A percentile compares a stretch with the other conserved stretches of the same genome.
These are phyloP conservation scores for Candida suzukii DNA, from an alignment of 805 yeast genomes.

Conservation along the genomic window DNA sequence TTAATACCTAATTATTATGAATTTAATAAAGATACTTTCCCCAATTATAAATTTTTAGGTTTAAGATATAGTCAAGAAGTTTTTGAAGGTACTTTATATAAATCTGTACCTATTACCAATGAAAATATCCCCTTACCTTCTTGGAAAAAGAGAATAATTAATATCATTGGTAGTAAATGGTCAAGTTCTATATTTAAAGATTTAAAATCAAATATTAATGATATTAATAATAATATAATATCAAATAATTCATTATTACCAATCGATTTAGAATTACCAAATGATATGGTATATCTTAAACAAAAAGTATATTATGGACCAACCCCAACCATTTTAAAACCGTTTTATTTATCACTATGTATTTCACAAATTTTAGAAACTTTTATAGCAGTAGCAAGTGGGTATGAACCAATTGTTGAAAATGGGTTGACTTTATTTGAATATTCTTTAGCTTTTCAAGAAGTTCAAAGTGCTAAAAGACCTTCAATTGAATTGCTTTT, in stretches of 20 bases:
- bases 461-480: conserved; percentile 42
- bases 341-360: conserved; percentile 50
- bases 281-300: conserved; percentile 7
- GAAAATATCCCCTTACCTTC: too few relatives aligned
- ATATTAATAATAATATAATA: too few relatives aligned
- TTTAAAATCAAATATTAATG: too few relatives aligned
- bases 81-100: conserved; percentile 7
- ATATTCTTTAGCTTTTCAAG: conserved; percentile 71
- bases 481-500: conserved; percentile 49
- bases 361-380: conserved; percentile 60
- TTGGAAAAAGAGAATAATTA: too few relatives aligned
- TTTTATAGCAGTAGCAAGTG: conserved; percentile 50
- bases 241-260: too few relatives aligned
- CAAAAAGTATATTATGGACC: conserved; percentile 29
- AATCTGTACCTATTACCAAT: neutral
- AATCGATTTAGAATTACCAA: too few relatives aligned
- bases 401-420: conserved; percentile 51
- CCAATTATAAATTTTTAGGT: conserved; percentile 18
- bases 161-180: too few relatives aligned
- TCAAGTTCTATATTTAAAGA: too few relatives aligned
- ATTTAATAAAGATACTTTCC: conserved; percentile 16
- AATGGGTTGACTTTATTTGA: conserved; percentile 70
- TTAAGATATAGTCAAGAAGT: conserved; percentile 16
- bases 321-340: conserved; percentile 48
- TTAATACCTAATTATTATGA: conserved; percentile 13